Percentiles rank a stretch among this genome's conserved stretches.
phyloP scores from a whole-genome alignment of 257 asterid genomes.

The Pogostemon cablin region DNA sequence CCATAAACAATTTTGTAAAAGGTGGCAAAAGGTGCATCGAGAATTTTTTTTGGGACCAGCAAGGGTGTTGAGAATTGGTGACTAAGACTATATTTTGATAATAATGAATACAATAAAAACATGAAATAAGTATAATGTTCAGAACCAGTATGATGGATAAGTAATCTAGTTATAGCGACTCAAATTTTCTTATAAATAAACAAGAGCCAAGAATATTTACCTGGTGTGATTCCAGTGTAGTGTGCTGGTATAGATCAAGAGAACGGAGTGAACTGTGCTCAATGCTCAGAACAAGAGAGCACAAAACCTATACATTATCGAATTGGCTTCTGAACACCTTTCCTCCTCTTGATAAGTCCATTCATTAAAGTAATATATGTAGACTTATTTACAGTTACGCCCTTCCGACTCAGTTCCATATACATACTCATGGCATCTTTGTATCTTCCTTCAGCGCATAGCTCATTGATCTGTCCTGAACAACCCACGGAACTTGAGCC shows the following conservation, averaged over 20 bases:
- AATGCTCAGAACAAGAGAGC: neutral
- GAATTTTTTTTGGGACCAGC: neutral
- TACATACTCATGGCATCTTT: constrained; percentile 79
- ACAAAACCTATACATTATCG: constrained; percentile 12
- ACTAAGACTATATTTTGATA: neutral
- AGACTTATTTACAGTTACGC: constrained; percentile 52
- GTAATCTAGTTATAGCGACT: constrained; percentile 3
- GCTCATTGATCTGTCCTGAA: constrained; percentile 70
- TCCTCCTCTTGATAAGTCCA: constrained; percentile 82
- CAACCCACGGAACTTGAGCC: constrained; percentile 46
- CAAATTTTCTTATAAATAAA: neutral
- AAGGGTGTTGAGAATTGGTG: neutral
- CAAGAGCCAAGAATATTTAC: constrained; percentile 28
- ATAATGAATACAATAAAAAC: neutral
- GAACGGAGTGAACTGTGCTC: constrained; percentile 9
- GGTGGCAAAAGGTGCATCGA: neutral
- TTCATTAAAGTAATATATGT: constrained; percentile 68
- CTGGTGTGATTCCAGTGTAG: constrained; percentile 12
- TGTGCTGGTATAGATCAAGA: neutral
- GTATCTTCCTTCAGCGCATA: constrained; percentile 70
- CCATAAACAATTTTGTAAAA: too few relatives aligned
- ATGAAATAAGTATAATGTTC: constrained; percentile 3
- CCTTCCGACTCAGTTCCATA: constrained; percentile 59
- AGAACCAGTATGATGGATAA: neutral
- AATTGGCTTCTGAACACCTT: constrained; percentile 46